Base-by-base conservation (phyloP, 768 basidiomycete genomes). In the Glaciozyma martinii region DNA sequence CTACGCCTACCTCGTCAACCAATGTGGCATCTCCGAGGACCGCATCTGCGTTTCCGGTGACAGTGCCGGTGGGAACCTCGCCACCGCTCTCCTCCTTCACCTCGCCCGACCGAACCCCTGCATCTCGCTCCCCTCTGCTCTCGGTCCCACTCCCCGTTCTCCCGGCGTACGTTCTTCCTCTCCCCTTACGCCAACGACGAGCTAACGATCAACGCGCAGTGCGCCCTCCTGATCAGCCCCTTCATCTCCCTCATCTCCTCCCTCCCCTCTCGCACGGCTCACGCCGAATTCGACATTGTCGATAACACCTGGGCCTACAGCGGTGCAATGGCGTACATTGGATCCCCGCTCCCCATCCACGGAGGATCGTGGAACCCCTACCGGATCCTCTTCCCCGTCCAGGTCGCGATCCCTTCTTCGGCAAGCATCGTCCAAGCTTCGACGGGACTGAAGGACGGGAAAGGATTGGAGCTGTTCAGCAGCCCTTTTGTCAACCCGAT, bases 1-100 rank as follows among this genome's bases (percentile, higher is more conserved):
- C 3, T 91, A 89, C 74, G 77, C 81, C 60, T 85, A 89, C 74
- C 84, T 89, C 30, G 80, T 86, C 54, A 61, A 71, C 33, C 71
- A 61, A 3, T 77, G 85, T 33, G 82, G 83, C 0, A 84, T 87
- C 72, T 67, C 78, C 3, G 82, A 87, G 0, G 74, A 77, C n/a
- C 77, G 86, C 69, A 85, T 90, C 73, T 79, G 86, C 59, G 52
- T 89, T 30, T 78, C 78, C 18, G 89, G 88, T 5, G 88, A 90
- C 73, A 89, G 86, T 5, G 87, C 88, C 0, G 88, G 89, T 2
- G 89, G 80, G 1, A 86, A 89, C 74, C 82, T 89, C 37, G 82
- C 83, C 0, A 56, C 75, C 4, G 69, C 68, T 0, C 63, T 78
- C 30, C 65, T 74, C 1, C 73, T 75, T 27, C 75, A 78, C 60